phyloP scores from a whole-genome alignment of 1,284 basidiomycete genomes.

The Rhodotorula sp. region DNA sequence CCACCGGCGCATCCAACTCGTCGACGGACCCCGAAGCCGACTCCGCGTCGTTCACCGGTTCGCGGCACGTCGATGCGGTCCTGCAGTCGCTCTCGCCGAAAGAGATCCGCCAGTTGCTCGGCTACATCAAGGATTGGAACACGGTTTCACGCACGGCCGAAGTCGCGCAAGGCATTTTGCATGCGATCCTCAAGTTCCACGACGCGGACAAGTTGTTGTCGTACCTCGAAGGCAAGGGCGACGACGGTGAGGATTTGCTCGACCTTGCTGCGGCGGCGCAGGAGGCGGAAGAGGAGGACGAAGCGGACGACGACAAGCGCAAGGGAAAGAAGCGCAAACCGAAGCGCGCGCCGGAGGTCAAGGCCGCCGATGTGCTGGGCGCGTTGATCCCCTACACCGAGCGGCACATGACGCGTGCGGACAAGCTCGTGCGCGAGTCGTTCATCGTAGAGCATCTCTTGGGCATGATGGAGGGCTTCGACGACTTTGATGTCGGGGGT shows the following conservation, averaged over 20 bases:
- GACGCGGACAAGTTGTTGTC: conserved; percentile 32
- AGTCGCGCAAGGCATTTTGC: conserved; percentile 83
- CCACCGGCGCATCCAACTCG: conserved; percentile 4
- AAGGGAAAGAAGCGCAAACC: conserved; percentile 15
- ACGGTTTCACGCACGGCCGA: conserved; percentile 76
- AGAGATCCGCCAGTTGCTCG: conserved; percentile 77
- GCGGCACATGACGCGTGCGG: conserved; percentile 80
- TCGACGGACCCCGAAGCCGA: conserved; percentile 24
- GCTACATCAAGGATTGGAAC: conserved; percentile 90
- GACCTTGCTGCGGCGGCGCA: conserved; percentile 38
- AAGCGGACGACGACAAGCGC: conserved; percentile 33
- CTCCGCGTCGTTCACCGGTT: conserved; percentile 59
- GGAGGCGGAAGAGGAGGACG: conserved; percentile 31
- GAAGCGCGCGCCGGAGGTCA: conserved; percentile 29
- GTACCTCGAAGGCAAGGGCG: conserved; percentile 42
- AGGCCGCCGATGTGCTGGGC: conserved; percentile 65
- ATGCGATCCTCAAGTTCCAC: conserved; percentile 62
- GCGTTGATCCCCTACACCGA: conserved; percentile 90
- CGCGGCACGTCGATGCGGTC: conserved; percentile 72
- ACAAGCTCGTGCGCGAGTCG: conserved; percentile 83
- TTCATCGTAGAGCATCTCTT: conserved; percentile 90
- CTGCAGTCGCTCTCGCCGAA: conserved; percentile 66
- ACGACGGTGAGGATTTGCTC: conserved; percentile 17
- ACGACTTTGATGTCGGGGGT: conserved; percentile 27
- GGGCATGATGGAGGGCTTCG: conserved; percentile 59